Evolutionary conservation across 495 filamentous ascomycete species (phyloP), one percentile per base, ranked within the genome.

Genomic region (Penicillium arizonense): DNA sequence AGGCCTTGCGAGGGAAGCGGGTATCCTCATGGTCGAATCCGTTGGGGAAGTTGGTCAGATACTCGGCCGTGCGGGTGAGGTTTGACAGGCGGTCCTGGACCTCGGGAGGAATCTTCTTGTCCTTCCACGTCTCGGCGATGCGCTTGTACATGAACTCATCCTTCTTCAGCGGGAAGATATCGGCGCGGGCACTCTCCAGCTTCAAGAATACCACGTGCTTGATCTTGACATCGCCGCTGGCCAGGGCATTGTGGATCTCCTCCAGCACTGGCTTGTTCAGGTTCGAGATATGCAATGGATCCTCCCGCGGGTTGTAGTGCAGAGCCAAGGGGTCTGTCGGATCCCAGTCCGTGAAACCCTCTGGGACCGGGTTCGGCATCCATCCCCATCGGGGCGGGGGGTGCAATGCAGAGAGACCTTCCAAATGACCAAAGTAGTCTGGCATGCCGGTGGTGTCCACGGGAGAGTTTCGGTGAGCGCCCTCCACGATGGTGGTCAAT

Each of bases 101-200:
- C 14, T 60, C 62, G 3, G 61, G 47, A 11, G 71, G 62, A 16
- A 71, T 61, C 8, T 61, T 54, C 5, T 65, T 53, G 20, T 68
- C 58, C 18, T 58, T 44, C 46, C 63, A 71, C 0, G 72, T 64
- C 11, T 68, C 63, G 14, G 58, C 65, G 16, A 80, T 73, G 41
- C 65, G 67, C 10, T 77, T 47, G 50, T 67, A 72, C 26, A 77
- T 63, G 18, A 63, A 67, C 4, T 65, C 66, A 38, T 72, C 70
- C 36, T 78, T 78, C 23, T 66, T 62, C 21, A 80, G 46, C 4
- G 77, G 77, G 53, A 80, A 79, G 21, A 78, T 69, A 57, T 80
- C 77, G 16, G 64, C 70, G 12, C 77, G 71, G 0, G 77, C 77
- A 40, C 74, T 77, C 48, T 80, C 77, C 16, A 80, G 63, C 39